Conservation (phyloP, 768 basidiomycete species). For the Collybiopsis luxurians region DNA sequence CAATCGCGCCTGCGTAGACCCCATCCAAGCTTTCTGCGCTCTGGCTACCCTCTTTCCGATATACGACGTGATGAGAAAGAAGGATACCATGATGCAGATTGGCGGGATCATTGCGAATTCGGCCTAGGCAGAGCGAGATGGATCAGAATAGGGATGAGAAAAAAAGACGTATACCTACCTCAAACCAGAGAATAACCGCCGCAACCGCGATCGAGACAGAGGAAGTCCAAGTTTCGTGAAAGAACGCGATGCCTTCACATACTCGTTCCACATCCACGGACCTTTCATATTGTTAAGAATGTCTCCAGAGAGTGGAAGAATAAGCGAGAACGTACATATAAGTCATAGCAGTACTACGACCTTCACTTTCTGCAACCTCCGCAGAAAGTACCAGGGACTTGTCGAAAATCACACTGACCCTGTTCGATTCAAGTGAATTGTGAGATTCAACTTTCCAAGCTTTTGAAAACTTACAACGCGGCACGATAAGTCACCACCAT, state of each 20-base stretch:
- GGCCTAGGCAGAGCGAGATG: background rate
- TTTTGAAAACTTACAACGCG: background rate
- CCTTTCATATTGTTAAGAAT: background rate
- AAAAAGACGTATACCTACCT: background rate
- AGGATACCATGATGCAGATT: slow-evolving; percentile 5
- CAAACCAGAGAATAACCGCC: slow-evolving; percentile 8
- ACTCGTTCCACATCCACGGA: slow-evolving; percentile 8
- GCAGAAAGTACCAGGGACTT: slow-evolving; percentile 7
- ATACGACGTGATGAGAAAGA: slow-evolving; percentile 7
- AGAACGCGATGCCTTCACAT: slow-evolving; percentile 10
- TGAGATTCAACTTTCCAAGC: background rate
- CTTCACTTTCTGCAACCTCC: slow-evolving; percentile 5
- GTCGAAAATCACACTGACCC: slow-evolving; percentile 9
- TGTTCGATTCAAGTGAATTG: background rate
- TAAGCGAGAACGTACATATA: background rate
- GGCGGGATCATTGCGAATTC: slow-evolving; percentile 9
- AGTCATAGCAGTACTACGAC: slow-evolving; percentile 5
- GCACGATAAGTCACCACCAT: slow-evolving; percentile 9
- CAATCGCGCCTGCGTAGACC: slow-evolving; percentile 4
- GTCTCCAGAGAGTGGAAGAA: background rate
- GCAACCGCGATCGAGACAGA: slow-evolving; percentile 6
- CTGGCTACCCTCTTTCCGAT: slow-evolving; percentile 7
- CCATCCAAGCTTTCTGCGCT: slow-evolving; percentile 8
- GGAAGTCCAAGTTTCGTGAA: slow-evolving; percentile 7
- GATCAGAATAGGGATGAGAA: background rate